Evolutionary conservation across 2,329 filamentous ascomycete species (phyloP), one percentile per base, ranked within the genome.

Genomic region (Eutypella sp.): DNA sequence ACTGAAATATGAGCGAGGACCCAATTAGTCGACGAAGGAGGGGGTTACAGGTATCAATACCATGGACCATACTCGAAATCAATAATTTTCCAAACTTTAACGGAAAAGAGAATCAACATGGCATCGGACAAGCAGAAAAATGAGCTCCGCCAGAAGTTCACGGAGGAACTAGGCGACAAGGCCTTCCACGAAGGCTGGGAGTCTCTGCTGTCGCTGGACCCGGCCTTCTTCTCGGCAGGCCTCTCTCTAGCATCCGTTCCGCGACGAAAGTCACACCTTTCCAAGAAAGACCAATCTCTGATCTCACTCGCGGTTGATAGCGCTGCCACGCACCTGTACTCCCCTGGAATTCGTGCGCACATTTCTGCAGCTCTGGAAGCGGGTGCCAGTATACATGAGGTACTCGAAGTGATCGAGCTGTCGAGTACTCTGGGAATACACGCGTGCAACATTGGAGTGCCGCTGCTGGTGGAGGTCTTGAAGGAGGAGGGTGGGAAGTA

Each of bases 331-430:
- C 69, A 74, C 50, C 63, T 75, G 5, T 69, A 73, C 50, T 39
- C 59, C 0, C 69, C 71, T 1, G 68, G 68, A 3, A 68, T 74
- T 19, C 64, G 66, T 15, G 56, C 62, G 10, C 65, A 73, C 49
- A 68, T 66, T 8, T 47, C 58, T n/a, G 59, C 61, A 0, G 72
- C 72, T 0, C 48, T 70, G 4, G 49, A 55, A 1, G 59, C 62
- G 16, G 72, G 72, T 3, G 72, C 72, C 1, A 65, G 60, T 0
- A 54, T 58, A 10, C 56, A 58, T 3, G 71, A 75, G 52, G 63
- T 74, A n/a, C 57, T 74, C 27, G 72, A 75, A 52, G 65, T 68
- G 1, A 62, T 75, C 3, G 70, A 69, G 47, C 49, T 75, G 16
- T 67, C 67, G 2, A 63, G 59, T 42, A 71, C 69, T 1, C 53